Evolutionary conservation across 805 yeast species (phyloP).

Genomic region (Candida ficus): DNA sequence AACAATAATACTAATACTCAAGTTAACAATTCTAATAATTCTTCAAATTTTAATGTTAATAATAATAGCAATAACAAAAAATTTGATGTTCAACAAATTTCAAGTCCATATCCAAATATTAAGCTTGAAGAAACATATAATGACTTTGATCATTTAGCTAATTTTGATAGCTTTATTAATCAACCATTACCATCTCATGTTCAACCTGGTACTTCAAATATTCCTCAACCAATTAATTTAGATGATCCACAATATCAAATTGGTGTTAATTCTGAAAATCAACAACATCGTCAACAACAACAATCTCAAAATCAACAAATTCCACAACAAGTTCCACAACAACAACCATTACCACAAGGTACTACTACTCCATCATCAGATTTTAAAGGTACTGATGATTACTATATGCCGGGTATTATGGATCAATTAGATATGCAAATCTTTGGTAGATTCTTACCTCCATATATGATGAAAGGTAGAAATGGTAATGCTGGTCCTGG

Average conservation of each 20-base stretch:
- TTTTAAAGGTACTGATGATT: slow-evolving; percentile 12
- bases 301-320: not conserved
- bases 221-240: not conserved
- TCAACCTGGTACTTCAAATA: not conserved
- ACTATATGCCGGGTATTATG: slow-evolving; percentile 74
- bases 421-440: slow-evolving; percentile 81
- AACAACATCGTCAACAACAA: not conserved
- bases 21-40: no score
- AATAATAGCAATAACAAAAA: not conserved
- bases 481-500: slow-evolving; percentile 23
- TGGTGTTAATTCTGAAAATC: not conserved
- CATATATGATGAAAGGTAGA: slow-evolving; percentile 58
- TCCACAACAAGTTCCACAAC: not conserved
- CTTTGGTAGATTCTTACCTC: slow-evolving; percentile 80
- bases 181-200: slow-evolving; percentile 11
- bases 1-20: no score
- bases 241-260: not conserved
- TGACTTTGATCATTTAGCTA: slow-evolving; percentile 26
- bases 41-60: not conserved
- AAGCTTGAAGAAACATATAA: slow-evolving; percentile 19
- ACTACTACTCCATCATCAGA: no score
- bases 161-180: slow-evolving; percentile 26
- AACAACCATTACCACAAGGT: not conserved
- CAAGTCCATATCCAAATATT: slow-evolving; percentile 12
- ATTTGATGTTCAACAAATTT: slow-evolving; percentile 5